Conservation (phyloP, 257 asterid species). For the Solanum etuberosum region DNA sequence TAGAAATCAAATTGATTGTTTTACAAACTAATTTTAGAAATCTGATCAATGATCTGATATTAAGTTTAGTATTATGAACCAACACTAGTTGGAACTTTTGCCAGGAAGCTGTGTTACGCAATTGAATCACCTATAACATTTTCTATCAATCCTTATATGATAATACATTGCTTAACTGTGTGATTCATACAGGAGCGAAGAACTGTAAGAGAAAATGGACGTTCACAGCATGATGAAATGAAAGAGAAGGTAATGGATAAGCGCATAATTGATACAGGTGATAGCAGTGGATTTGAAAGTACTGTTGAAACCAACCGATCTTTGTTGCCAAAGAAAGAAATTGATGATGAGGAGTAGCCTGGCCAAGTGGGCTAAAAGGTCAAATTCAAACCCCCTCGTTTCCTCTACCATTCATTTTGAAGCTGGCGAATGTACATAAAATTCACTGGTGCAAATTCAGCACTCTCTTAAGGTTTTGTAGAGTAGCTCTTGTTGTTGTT, state of each 20-base stretch:
- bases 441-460: neutral
- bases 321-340: conserved; percentile 49
- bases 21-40: neutral
- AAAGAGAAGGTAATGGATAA: conserved; percentile 37
- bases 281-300: conserved; percentile 76
- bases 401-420: neutral
- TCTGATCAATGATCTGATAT: neutral
- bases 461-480: neutral
- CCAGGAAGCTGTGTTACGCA: neutral
- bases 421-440: conserved; percentile 1
- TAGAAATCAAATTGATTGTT: neutral
- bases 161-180: neutral
- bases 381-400: neutral
- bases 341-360: conserved; percentile 37
- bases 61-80: neutral
- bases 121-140: neutral
- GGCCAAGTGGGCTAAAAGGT: neutral
- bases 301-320: conserved; percentile 42
- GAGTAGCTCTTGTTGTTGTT: neutral
- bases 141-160: neutral
- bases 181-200: conserved; percentile 48
- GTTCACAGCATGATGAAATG: conserved; percentile 22
- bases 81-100: neutral
- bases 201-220: conserved; percentile 33
- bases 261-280: conserved; percentile 49